A percentile compares a stretch with the other conserved stretches of the same genome.
Evolutionary conservation across 139 green algal species (phyloP).

Genomic region (Auxenochlorella pyrenoidosa): DNA sequence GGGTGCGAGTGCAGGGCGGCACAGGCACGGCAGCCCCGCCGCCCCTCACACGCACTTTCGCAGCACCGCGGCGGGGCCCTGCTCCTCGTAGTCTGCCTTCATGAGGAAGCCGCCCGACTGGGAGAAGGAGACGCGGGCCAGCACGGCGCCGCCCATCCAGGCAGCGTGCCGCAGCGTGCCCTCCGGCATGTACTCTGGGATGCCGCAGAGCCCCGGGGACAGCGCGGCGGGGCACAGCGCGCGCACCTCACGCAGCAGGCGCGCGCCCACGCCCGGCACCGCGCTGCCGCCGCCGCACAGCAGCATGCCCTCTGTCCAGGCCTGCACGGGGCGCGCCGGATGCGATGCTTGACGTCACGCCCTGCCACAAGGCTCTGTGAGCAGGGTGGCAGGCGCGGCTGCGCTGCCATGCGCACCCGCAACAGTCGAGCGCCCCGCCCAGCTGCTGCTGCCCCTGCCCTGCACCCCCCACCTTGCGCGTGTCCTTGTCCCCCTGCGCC

Average conservation of each 20-base stretch:
- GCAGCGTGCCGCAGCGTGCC: constrained; percentile 57
- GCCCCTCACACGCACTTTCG: constrained; percentile 59
- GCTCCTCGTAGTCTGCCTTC: constrained; percentile 91
- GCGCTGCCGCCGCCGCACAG: constrained; percentile 64
- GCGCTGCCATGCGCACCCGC: too few species aligned
- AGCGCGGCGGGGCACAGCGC: constrained; percentile 40
- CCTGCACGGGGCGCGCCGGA: too few species aligned
- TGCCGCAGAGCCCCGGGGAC: constrained; percentile 33
- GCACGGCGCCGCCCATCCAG: constrained; percentile 90
- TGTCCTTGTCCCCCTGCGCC: constrained; percentile 13
- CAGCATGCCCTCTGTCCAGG: constrained; percentile 61
- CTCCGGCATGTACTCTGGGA: constrained; percentile 84
- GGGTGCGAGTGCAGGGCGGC: neutral
- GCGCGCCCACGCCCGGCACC: constrained; percentile 44
- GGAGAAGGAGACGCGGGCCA: constrained; percentile 82
- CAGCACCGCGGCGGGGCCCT: constrained; percentile 77
- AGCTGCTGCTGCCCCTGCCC: neutral
- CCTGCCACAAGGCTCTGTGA: too few species aligned
- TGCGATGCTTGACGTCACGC: too few species aligned
- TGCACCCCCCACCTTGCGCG: constrained; percentile 46
- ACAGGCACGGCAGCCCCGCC: too few species aligned
- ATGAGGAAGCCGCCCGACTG: constrained; percentile 79
- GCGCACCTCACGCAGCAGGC: constrained; percentile 59
- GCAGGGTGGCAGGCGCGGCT: too few species aligned
- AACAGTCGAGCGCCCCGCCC: neutral